A percentile compares a stretch with the other conserved stretches of the same genome.
Conservation (phyloP, 768 basidiomycete genomes). For the Leucosporidium scottii region DNA sequence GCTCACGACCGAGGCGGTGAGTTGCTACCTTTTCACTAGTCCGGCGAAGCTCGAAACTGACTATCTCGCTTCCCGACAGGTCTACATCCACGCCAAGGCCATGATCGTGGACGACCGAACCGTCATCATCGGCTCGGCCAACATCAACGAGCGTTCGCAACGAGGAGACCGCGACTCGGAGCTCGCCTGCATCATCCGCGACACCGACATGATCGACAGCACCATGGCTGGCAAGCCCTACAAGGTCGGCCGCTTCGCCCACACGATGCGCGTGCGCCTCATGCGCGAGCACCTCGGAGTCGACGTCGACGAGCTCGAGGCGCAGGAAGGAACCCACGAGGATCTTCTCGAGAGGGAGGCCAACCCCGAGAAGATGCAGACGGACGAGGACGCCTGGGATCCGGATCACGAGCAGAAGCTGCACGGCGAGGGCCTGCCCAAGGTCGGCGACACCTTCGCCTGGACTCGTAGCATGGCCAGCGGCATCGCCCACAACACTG, state of each 20-base stretch:
- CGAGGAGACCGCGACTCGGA: conserved; percentile 96
- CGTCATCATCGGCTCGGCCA: conserved; percentile 86
- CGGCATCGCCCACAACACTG: conserved; percentile 35
- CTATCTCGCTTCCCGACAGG: conserved; percentile 3
- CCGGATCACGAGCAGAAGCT: conserved; percentile 50
- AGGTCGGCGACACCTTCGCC: conserved; percentile 3
- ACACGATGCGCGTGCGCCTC: conserved; percentile 80
- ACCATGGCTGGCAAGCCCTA: conserved; percentile 91
- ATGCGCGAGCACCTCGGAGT: conserved; percentile 97
- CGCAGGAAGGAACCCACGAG: conserved; percentile 56
- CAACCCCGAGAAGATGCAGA: conserved; percentile 25
- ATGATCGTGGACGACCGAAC: conserved; percentile 88
- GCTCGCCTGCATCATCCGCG: conserved; percentile 80
- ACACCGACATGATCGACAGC: conserved; percentile 93
- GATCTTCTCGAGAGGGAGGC: conserved; percentile 22
- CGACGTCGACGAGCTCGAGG: conserved; percentile 71
- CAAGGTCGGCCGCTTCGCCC: conserved; percentile 94
- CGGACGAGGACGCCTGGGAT: conserved; percentile 59
- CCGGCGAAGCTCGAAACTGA: background rate
- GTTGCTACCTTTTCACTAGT: background rate
- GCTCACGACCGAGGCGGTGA: conserved; percentile 71
- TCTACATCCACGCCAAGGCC: conserved; percentile 42
- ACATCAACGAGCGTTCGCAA: conserved; percentile 94
- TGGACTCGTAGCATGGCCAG: conserved; percentile 6
- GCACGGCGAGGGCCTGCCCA: background rate